phyloP scores from a whole-genome alignment of 371 early-diverging fungal species.

The Cokeromyces recurvatus region DNA sequence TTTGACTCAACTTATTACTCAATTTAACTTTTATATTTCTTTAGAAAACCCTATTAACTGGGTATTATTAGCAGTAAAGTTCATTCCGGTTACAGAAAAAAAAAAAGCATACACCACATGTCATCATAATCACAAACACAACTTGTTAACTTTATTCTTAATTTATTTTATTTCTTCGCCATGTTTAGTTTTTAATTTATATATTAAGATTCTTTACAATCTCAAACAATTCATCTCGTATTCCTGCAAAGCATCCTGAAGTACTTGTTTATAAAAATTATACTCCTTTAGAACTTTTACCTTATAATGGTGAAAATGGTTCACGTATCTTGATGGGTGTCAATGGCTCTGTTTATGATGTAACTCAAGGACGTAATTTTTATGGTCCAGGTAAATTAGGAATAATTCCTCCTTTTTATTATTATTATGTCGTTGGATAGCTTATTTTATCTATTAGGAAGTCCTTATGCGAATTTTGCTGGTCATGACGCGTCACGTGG shows the following conservation, averaged over 20 bases:
- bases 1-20: no score
- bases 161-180: neutral
- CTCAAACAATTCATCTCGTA: constrained; percentile 5
- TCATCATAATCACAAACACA: neutral
- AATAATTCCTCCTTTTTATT: neutral
- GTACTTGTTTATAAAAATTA: constrained; percentile 60
- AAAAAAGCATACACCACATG: neutral
- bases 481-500: constrained; percentile 83
- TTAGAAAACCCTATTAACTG: constrained; percentile 25
- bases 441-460: constrained; percentile 59
- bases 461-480: constrained; percentile 90
- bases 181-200: constrained; percentile 16
- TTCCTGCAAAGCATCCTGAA: constrained; percentile 43
- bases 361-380: constrained; percentile 77
- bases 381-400: constrained; percentile 80
- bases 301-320: constrained; percentile 52
- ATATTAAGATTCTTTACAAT: constrained; percentile 10
- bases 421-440: no score
- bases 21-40: no score
- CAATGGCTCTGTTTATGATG: constrained; percentile 86
- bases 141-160: neutral
- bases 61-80: constrained; percentile 17
- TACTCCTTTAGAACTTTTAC: constrained; percentile 64
- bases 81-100: neutral
- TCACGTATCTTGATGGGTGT: constrained; percentile 75